Evolutionary conservation across 306 rosid species (phyloP), one percentile per base, ranked within the genome.

Genomic region (Rubus idaeus): DNA sequence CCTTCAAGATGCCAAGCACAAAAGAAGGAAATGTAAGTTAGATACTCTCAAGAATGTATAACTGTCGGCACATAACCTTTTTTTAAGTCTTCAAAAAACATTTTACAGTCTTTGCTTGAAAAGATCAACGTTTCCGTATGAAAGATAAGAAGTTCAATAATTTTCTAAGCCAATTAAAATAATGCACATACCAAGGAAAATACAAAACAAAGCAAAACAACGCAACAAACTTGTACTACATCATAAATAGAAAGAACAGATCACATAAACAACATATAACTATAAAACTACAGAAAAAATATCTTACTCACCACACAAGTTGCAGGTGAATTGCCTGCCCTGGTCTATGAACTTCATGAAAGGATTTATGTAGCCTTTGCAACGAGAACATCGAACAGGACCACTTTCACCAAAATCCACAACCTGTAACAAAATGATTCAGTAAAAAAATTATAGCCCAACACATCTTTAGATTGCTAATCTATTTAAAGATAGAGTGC

Each of bases 391-490:
- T 77, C 99, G 96, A 60, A 95, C 96, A 69, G 99, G 99, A 80
- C 99, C 99, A 68, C 93, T 78, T 82, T 95, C 99, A 86, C 97
- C 99, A 88, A 95, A 95, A 82, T 95, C 99, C 73, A 92, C 97
- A 88, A 95, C 93, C 99, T 92, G 85, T 39, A 74, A 67, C 76
- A 41, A 74, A 37, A 68, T 40, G 58, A 51, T 80, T 52, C 72
- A 67, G 68, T 12, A 62, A 14, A 8, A 71, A 47, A 68, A 10
- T 10, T 41, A 20, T 41, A 51, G 41, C 30, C n/a, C 4, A 12
- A 26, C 50, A 5, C 39, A 51, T 2, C 18, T 40, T 60, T 55
- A 16, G 4, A 70, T 62, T 26, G 75, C 26, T 16, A 35, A 46
- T 79, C 35, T 56, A 61, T 39, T 73, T 57, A 47, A 26, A 52